Conservation (phyloP, 2,329 filamentous ascomycete species). For the Ophiobolus disseminans region DNA sequence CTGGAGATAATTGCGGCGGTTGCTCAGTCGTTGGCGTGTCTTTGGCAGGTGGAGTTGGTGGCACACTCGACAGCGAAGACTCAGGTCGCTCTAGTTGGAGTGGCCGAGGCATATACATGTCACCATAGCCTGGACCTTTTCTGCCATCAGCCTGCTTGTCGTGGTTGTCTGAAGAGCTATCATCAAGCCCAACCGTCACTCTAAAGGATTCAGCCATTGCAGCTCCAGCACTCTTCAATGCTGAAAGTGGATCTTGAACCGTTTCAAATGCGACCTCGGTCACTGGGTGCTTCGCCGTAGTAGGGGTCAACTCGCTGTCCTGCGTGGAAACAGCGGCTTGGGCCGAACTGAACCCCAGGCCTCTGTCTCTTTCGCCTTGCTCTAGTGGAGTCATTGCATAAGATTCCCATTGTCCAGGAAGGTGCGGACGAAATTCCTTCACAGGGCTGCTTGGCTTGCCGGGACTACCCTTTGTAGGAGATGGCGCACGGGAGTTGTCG, state of each 20-base stretch:
- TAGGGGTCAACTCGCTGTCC: conserved; percentile 44
- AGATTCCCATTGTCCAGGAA: conserved; percentile 63
- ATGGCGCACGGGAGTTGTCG: conserved; percentile 45
- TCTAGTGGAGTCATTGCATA: conserved; percentile 48
- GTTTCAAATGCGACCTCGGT: conserved; percentile 24
- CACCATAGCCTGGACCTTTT: conserved; percentile 30
- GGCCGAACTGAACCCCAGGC: conserved; percentile 20
- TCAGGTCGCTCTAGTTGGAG: conserved; percentile 48
- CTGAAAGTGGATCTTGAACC: conserved; percentile 47
- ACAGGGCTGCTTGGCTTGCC: conserved; percentile 46
- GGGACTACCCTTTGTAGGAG: conserved; percentile 37
- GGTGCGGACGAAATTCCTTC: conserved; percentile 56
- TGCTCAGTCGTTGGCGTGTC: conserved; percentile 47
- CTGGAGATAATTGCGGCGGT: conserved; percentile 36
- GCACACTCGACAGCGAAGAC: conserved; percentile 45
- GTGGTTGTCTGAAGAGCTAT: conserved; percentile 26
- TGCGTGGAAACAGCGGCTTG: conserved; percentile 24
- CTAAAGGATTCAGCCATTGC: conserved; percentile 58
- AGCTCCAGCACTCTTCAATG: conserved; percentile 56
- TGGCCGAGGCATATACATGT: conserved; percentile 48
- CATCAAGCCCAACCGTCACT: conserved; percentile 42
- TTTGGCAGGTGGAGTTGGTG: conserved; percentile 58
- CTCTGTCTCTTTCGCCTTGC: conserved; percentile 36
- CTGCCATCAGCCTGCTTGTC: conserved; percentile 9
- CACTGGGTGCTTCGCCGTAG: conserved; percentile 45